Percentiles rank a stretch among this genome's conserved stretches.
These are phyloP conservation scores for Sporisorium reilianum DNA, from an alignment of 1,284 basidiomycete species.

Conservation along the genomic window DNA sequence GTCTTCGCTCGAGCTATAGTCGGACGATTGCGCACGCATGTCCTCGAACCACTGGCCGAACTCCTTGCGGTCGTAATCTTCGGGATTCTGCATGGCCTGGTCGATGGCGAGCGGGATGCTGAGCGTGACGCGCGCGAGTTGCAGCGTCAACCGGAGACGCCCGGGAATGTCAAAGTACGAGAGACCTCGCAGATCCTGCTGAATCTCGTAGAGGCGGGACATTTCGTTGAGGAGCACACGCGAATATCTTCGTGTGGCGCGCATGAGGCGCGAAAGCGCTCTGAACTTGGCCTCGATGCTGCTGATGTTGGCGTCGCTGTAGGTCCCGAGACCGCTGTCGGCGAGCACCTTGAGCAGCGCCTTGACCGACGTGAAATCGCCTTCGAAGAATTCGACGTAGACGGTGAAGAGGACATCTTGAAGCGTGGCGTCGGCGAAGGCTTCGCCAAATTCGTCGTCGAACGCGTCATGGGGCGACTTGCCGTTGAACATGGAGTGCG, in stretches of 20 bases:
- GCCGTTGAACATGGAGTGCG: constrained; percentile 50
- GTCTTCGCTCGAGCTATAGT: constrained; percentile 35
- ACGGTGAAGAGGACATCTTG: constrained; percentile 79
- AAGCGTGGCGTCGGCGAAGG: constrained; percentile 70
- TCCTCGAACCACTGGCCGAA: constrained; percentile 47
- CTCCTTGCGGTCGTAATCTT: constrained; percentile 41
- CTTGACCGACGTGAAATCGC: constrained; percentile 74
- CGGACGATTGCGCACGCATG: constrained; percentile 35
- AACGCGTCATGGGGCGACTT: constrained; percentile 45
- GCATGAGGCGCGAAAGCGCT: constrained; percentile 66
- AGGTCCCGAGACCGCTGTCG: constrained; percentile 60
- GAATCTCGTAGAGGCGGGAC: constrained; percentile 80
- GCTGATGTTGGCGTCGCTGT: constrained; percentile 68
- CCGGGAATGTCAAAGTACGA: constrained; percentile 82
- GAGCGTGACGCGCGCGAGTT: constrained; percentile 83
- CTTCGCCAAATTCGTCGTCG: constrained; percentile 52
- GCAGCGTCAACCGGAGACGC: constrained; percentile 80
- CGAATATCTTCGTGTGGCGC: constrained; percentile 80
- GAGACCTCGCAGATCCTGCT: constrained; percentile 79
- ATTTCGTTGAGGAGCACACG: constrained; percentile 80
- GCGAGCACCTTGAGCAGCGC: constrained; percentile 73
- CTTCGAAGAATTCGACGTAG: constrained; percentile 84
- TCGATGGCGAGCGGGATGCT: constrained; percentile 82
- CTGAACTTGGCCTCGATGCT: constrained; percentile 69
- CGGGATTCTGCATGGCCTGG: constrained; percentile 73